A percentile compares a stretch with the other conserved stretches of the same genome.
Conservation (phyloP, 2,329 filamentous ascomycete species). For the Fonsecaea pedrosoi region DNA sequence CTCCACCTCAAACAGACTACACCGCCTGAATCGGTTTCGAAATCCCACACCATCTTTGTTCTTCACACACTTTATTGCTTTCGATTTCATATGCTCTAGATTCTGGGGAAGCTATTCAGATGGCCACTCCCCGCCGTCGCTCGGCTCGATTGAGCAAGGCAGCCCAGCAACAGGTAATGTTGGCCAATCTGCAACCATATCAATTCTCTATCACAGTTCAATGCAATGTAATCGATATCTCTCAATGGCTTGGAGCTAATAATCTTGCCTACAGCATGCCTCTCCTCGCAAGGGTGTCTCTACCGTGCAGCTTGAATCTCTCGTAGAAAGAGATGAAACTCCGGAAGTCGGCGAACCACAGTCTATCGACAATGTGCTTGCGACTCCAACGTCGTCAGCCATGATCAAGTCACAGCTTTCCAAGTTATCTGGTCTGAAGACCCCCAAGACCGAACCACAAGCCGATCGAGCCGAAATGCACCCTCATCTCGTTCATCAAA, state of each 20-base stretch:
- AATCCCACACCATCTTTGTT: not conserved
- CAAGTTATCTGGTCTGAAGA: constrained; percentile 51
- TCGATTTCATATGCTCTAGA: not conserved
- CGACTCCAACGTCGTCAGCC: constrained; percentile 44
- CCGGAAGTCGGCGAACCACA: constrained; percentile 44
- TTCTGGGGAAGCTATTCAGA: constrained; percentile 2
- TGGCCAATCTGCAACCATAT: constrained; percentile 13
- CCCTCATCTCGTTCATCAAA: constrained; percentile 78
- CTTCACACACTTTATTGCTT: not conserved
- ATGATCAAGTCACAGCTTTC: constrained; percentile 44
- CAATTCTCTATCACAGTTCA: not conserved
- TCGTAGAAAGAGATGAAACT: constrained; percentile 57
- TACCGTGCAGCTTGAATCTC: constrained; percentile 49
- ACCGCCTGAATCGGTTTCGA: not conserved
- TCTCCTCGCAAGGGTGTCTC: constrained; percentile 39
- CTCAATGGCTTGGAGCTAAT: constrained; percentile 22
- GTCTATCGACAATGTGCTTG: constrained; percentile 44
- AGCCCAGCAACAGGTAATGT: constrained; percentile 33
- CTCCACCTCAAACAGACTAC: constrained; percentile 7
- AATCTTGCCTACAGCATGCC: constrained; percentile 23
- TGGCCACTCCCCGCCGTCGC: constrained; percentile 37
- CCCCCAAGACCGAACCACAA: constrained; percentile 72
- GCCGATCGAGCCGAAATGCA: constrained; percentile 86
- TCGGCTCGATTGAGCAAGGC: constrained; percentile 38
- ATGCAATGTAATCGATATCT: constrained; percentile 8